Evolutionary conservation across 305 asterid genomes (phyloP), one percentile per base, ranked within the genome.

Genomic region (Fraxinus paxiana): DNA sequence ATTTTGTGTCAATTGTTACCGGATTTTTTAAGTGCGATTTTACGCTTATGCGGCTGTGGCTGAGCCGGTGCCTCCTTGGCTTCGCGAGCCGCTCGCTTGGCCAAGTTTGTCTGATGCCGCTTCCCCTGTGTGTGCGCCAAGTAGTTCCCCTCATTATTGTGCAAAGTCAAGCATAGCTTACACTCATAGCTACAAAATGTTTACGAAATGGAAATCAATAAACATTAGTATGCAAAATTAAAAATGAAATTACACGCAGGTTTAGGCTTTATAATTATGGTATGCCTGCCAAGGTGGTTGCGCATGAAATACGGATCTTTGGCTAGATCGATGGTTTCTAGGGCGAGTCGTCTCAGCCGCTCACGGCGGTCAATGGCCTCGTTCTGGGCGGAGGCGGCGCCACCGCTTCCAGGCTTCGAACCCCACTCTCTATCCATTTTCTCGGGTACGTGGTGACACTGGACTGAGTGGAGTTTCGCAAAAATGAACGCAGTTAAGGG

Each of bases 21-120:
- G 0, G 87, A 80, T 87, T 85, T 92, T 87, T 90, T 92, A 75
- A 95, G 94, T 15, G 80, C 2, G 30, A 93, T 75, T 85, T 90
- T 91, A 82, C 98, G 99, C 91, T 95, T 95, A 85, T 92, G 97
- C 73, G 99, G 99, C 90, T 93, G 97, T 5, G 99, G 99, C 88
- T 93, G 99, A 83, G 97, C 93, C 0, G 99, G 98, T 7, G 98
- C 94, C 48, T 93, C 97, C 86, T 92, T 95, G 37, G 99, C 98
- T 85, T 95, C 99, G 24, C 98, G 96, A 67, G 98, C 97, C n/a
- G 97, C 98, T 89, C 98, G 84, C 90, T 92, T 95, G n/a, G 99
- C 99, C 91, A 95, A 90, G 88, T 95, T 95, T 77, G 98, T 95
- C 90, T 95, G 98, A 79, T 95, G 98, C 63, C 98, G 93, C 87